phyloP scores from a whole-genome alignment of 192 early-diverging fungal species.

The Umbelopsis vinacea region DNA sequence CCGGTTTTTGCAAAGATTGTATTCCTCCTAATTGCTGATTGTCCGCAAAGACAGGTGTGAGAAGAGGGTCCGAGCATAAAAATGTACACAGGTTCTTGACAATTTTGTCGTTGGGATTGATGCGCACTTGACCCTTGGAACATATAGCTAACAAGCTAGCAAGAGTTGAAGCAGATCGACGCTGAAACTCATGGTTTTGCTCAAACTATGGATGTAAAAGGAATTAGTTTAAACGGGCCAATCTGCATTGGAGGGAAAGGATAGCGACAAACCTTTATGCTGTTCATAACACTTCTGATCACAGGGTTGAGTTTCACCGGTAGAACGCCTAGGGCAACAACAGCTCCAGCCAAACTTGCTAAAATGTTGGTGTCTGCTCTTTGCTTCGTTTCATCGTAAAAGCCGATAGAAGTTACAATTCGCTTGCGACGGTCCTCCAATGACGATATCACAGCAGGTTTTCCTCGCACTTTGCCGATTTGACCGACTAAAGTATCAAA shows the following conservation, averaged over 20 bases:
- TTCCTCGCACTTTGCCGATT: conserved; percentile 41
- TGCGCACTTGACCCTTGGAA: conserved; percentile 44
- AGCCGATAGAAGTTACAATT: conserved; percentile 63
- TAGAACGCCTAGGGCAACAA: conserved; percentile 75
- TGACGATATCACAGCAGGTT: conserved; percentile 34
- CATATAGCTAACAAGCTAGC: conserved; percentile 57
- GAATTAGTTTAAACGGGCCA: background rate
- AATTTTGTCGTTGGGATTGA: conserved; percentile 81
- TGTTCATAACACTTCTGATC: conserved; percentile 86
- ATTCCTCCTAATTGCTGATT: conserved; percentile 53
- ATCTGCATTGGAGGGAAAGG: background rate
- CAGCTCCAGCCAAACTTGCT: conserved; percentile 77
- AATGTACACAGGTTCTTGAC: conserved; percentile 86
- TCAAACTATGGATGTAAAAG: conserved; percentile 50
- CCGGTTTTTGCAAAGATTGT: conserved; percentile 53
- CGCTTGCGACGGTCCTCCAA: conserved; percentile 68
- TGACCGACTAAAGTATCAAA: conserved; percentile 52
- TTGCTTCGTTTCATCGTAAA: conserved; percentile 64
- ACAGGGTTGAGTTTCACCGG: conserved; percentile 85
- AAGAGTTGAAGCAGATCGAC: conserved; percentile 56
- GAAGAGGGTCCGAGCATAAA: conserved; percentile 80
- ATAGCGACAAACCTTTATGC: conserved; percentile 69
- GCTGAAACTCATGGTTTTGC: conserved; percentile 62
- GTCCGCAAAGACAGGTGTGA: conserved; percentile 66
- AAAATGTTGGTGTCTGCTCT: conserved; percentile 70